Base-by-base conservation (phyloP, 2,329 filamentous ascomycete genomes). In the Hymenoscyphus scutula region DNA sequence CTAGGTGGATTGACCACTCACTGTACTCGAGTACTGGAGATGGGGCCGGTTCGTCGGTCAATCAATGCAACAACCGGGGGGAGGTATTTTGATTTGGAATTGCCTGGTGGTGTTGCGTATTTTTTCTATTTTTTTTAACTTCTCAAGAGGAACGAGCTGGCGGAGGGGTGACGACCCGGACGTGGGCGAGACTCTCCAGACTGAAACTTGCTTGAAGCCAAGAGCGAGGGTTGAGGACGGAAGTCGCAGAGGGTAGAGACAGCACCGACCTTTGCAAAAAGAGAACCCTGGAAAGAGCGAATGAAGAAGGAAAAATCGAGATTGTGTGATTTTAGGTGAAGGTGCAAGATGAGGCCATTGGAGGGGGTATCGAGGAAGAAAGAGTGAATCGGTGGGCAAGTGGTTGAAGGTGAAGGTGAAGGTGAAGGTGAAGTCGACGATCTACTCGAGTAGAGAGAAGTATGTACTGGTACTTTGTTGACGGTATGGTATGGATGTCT, bases 181-280 rank as follows among this genome's bases (percentile, higher is more conserved):
- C 17, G 37, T 53, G 65, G 61, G 59, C 62, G 57, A 63, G 66
- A 65, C 64, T 62, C 41, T 30, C 29, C 25, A 59, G 56, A 66
- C 57, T 64, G 64, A 68, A 66, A 65, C 65, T 56, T 65, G 53
- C 55, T 38, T 64, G 17, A 56, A 59, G 56, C 54, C 60, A 63
- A 63, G 61, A 61, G 59, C 29, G 34, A 64, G 62, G 58, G 55
- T n/a, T 64, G 41, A n/a, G 56, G 37, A 37, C 41, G 60, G 56
- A 56, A 19, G 41, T 59, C 53, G 53, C 62, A 54, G 62, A 41
- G 19, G 32, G 8, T 13, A 13, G 32, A 3, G 38, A 58, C 38
- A 51, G 8, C 19, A 23, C 41, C 19, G 41, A 25, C 41, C 19
- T 48, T 48, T 1, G 30, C 23, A 59, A 53, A 51, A 51, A n/a